Evolutionary conservation across 768 basidiomycete species (phyloP).

Genomic region (Dentipellis fragilis): DNA sequence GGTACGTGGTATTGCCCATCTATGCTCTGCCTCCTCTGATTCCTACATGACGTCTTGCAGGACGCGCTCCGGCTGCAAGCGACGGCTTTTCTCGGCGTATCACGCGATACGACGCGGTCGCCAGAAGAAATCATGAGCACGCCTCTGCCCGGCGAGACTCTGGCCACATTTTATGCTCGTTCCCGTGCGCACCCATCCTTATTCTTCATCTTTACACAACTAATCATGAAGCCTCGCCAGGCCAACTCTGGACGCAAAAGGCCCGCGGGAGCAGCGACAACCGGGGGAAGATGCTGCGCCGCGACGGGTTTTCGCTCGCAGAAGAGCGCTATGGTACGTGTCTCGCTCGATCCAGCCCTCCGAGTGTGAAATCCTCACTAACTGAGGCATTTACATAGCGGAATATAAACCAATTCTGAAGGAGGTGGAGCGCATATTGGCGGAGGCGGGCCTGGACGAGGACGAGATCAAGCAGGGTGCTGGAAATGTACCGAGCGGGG

Average conservation of each 20-base stretch:
- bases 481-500: constrained; percentile 33
- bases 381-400: constrained; percentile 25
- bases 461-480: constrained; percentile 58
- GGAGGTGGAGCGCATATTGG: constrained; percentile 76
- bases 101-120: constrained; percentile 46
- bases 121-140: constrained; percentile 69
- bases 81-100: constrained; percentile 51
- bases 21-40: no score
- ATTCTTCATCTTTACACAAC: background rate
- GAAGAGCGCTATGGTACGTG: constrained; percentile 61
- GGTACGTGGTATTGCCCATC: background rate
- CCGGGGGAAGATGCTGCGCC: constrained; percentile 67
- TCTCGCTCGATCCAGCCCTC: background rate
- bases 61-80: constrained; percentile 34
- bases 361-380: no score
- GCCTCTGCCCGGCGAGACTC: constrained; percentile 75
- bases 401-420: constrained; percentile 73
- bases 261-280: constrained; percentile 51
- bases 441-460: constrained; percentile 77
- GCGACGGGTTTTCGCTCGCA: constrained; percentile 71
- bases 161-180: constrained; percentile 76
- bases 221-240: constrained; percentile 22
- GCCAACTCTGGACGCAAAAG: constrained; percentile 73
- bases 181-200: constrained; percentile 40
- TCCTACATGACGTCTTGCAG: constrained; percentile 6